Conservation (phyloP, 169 alveolate genomes). For the Plasmodium vivax region DNA sequence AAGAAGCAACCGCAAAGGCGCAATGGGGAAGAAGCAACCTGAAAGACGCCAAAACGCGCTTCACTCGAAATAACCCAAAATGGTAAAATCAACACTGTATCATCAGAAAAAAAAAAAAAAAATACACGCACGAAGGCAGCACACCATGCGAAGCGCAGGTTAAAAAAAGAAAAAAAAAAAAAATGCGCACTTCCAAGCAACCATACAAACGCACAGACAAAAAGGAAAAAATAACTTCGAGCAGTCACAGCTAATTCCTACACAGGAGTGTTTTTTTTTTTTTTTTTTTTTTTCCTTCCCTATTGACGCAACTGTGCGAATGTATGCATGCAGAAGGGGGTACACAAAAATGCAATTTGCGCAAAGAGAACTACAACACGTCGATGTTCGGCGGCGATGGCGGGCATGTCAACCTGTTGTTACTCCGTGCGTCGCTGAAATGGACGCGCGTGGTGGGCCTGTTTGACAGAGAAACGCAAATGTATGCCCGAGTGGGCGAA, state of each 20-base stretch:
- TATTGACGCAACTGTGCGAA: background rate
- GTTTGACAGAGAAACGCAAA: background rate
- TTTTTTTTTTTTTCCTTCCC: background rate
- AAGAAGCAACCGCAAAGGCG: too few relatives aligned
- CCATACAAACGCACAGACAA: background rate
- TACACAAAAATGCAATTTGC: background rate
- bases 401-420: background rate
- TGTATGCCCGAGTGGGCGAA: background rate
- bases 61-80: background rate
- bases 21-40: too few relatives aligned
- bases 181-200: slow-evolving; percentile 38
- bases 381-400: background rate
- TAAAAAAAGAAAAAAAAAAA: slow-evolving; percentile 19
- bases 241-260: slow-evolving; percentile 12
- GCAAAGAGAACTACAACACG: background rate
- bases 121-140: background rate
- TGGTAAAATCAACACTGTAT: background rate
- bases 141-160: background rate
- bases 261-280: slow-evolving; percentile 1
- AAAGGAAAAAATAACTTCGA: slow-evolving; percentile 36
- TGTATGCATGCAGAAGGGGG: background rate
- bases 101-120: background rate
- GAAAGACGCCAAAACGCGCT: background rate
- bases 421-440: background rate
- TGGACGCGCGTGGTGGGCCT: background rate